phyloP scores from a whole-genome alignment of 371 early-diverging fungal species.

The Mucor ambiguus region DNA sequence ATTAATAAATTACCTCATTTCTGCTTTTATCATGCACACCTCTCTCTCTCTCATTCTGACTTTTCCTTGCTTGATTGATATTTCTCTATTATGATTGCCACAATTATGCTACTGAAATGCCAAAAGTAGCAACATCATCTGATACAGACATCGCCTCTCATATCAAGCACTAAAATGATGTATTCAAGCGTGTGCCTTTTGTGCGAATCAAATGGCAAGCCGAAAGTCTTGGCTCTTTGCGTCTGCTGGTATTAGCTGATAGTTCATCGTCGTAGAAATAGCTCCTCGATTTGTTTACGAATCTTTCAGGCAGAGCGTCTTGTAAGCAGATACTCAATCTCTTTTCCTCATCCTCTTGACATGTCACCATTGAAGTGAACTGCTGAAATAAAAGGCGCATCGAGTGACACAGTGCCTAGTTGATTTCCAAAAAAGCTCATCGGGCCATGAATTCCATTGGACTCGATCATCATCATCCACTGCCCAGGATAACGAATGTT shows the following conservation, averaged over 20 bases:
- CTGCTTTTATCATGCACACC: background rate
- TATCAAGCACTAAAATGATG: background rate
- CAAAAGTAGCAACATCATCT: too few species aligned
- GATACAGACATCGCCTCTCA: too few species aligned
- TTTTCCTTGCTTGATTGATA: too few species aligned
- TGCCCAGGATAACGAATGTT: conserved; percentile 1
- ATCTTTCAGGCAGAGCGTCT: background rate
- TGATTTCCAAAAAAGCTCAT: background rate
- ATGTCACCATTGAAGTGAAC: background rate
- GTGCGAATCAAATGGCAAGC: background rate
- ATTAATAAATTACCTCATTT: background rate
- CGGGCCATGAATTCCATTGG: background rate
- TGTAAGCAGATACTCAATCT: background rate
- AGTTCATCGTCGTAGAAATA: too few species aligned
- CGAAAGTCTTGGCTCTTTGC: background rate
- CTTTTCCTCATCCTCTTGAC: background rate
- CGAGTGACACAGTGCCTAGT: background rate
- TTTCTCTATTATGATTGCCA: too few species aligned
- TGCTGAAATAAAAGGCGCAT: background rate
- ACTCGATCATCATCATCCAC: background rate
- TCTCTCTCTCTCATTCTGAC: background rate
- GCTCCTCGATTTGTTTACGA: too few species aligned
- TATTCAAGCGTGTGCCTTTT: background rate
- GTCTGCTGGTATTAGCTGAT: too few species aligned
- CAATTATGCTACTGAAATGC: too few species aligned